Percentiles rank a stretch among this genome's conserved stretches.
phyloP scores from a whole-genome alignment of 2,329 filamentous ascomycete genomes.

The Monilinia fructicola region DNA sequence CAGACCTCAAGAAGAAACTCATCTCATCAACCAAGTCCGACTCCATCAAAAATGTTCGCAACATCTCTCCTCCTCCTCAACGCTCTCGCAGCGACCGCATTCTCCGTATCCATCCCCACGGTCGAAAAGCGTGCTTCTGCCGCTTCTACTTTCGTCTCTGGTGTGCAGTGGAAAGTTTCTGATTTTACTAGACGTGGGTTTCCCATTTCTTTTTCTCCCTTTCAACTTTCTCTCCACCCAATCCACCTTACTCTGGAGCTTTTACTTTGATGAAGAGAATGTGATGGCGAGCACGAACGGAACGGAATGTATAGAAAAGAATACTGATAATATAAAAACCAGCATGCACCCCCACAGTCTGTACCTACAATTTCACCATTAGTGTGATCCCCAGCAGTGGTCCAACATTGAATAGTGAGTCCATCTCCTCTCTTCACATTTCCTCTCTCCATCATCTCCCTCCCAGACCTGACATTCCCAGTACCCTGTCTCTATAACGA shows the following conservation, averaged over 20 bases:
- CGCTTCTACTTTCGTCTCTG: neutral
- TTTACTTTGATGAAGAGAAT: neutral
- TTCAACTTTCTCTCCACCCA: neutral
- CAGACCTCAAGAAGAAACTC: neutral
- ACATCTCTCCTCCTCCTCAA: conserved; percentile 15
- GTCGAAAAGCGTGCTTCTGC: neutral
- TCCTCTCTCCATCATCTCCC: too few species aligned
- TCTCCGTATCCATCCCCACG: conserved; percentile 13
- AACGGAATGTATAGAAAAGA: neutral
- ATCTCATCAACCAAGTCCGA: neutral
- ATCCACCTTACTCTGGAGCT: neutral
- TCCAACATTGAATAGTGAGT: neutral
- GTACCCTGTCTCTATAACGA: conserved; percentile 4
- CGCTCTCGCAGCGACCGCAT: conserved; percentile 4
- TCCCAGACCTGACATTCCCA: neutral
- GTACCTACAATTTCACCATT: conserved; percentile 19
- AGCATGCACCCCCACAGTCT: conserved; percentile 15
- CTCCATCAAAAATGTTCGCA: conserved; percentile 21
- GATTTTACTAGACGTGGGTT: conserved; percentile 25
- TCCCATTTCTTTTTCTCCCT: neutral
- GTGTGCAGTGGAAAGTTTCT: conserved; percentile 23
- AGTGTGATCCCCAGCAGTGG: neutral
- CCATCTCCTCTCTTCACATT: too few species aligned
- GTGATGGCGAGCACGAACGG: neutral
- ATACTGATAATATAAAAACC: too few species aligned